A percentile compares a stretch with the other conserved stretches of the same genome.
Conservation (phyloP, 2,329 filamentous ascomycete species). For the Leptoxyphium fumago region DNA sequence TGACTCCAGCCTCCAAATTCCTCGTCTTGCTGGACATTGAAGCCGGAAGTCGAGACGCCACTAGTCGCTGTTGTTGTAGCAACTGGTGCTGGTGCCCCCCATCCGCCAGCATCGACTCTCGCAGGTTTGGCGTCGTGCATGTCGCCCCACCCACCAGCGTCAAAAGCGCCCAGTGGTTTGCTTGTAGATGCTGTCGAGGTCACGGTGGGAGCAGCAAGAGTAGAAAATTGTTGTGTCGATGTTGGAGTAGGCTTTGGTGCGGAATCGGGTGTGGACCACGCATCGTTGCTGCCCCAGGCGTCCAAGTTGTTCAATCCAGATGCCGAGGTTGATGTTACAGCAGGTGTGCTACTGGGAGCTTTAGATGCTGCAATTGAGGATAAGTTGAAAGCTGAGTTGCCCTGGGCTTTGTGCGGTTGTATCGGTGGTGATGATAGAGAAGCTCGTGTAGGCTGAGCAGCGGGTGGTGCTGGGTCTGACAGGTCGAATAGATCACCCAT, state of each 20-base stretch:
- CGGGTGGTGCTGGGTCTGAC: slow-evolving; percentile 28
- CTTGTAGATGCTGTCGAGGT: not conserved
- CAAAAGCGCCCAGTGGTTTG: slow-evolving; percentile 22
- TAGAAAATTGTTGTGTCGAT: not conserved
- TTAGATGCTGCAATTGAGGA: slow-evolving; percentile 35
- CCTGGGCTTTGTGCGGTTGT: slow-evolving; percentile 16
- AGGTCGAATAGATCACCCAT: slow-evolving; percentile 75
- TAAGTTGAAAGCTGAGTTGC: slow-evolving; percentile 68
- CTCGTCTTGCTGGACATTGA: slow-evolving; percentile 66
- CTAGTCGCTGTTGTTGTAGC: not conserved
- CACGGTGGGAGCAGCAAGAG: not conserved
- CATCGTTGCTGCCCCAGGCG: slow-evolving; percentile 70
- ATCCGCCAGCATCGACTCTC: not conserved
- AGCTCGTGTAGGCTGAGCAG: slow-evolving; percentile 20
- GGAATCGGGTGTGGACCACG: slow-evolving; percentile 57
- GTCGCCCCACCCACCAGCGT: slow-evolving; percentile 46
- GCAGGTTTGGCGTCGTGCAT: slow-evolving; percentile 19
- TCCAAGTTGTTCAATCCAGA: slow-evolving; percentile 44
- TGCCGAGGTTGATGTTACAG: slow-evolving; percentile 10
- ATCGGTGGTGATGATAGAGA: slow-evolving; percentile 20
- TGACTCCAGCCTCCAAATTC: slow-evolving; percentile 95
- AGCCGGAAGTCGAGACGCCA: slow-evolving; percentile 4
- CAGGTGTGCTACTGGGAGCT: slow-evolving; percentile 17
- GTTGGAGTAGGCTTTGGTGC: slow-evolving; percentile 19
- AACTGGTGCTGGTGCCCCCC: not conserved